Evolutionary conservation across 2,329 filamentous ascomycete genomes (phyloP).

Genomic region (Aspergillus sp.): DNA sequence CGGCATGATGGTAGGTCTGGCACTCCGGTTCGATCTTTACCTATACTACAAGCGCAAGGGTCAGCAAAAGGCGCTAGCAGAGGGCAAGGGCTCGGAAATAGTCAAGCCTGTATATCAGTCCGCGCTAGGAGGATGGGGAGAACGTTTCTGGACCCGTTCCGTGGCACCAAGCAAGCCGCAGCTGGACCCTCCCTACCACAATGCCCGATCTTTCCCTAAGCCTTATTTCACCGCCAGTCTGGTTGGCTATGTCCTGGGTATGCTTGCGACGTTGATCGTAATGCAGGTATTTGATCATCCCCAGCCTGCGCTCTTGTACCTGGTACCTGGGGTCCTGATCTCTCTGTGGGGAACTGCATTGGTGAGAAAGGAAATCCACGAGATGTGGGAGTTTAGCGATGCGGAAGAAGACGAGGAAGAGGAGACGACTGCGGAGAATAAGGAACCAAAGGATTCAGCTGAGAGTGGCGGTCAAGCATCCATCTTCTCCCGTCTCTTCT

Average conservation of each 20-base stretch:
- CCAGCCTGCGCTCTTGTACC: constrained; percentile 87
- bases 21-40: constrained; percentile 88
- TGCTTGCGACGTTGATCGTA: constrained; percentile 73
- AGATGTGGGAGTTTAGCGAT: constrained; percentile 84
- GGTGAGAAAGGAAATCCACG: constrained; percentile 67
- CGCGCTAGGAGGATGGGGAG: constrained; percentile 76
- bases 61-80: constrained; percentile 45
- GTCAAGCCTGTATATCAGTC: constrained; percentile 48
- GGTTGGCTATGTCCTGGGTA: constrained; percentile 74
- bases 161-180: constrained; percentile 28
- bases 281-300: constrained; percentile 78
- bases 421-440: constrained; percentile 6
- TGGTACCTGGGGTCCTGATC: constrained; percentile 81
- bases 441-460: constrained; percentile 43
- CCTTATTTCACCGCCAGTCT: constrained; percentile 81
- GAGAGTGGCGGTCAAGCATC: constrained; percentile 11
- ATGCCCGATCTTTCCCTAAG: constrained; percentile 67
- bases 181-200: constrained; percentile 37
- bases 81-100: constrained; percentile 21
- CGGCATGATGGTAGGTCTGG: constrained; percentile 84
- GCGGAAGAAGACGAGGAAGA: constrained; percentile 45
- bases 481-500: constrained; percentile 33
- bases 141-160: constrained; percentile 72
- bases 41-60: constrained; percentile 72
- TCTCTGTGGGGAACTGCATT: constrained; percentile 74